A percentile compares a stretch with the other conserved stretches of the same genome.
Evolutionary conservation across 148 eudicot genomes (phyloP).

Genomic region (Fagopyrum esculentum): DNA sequence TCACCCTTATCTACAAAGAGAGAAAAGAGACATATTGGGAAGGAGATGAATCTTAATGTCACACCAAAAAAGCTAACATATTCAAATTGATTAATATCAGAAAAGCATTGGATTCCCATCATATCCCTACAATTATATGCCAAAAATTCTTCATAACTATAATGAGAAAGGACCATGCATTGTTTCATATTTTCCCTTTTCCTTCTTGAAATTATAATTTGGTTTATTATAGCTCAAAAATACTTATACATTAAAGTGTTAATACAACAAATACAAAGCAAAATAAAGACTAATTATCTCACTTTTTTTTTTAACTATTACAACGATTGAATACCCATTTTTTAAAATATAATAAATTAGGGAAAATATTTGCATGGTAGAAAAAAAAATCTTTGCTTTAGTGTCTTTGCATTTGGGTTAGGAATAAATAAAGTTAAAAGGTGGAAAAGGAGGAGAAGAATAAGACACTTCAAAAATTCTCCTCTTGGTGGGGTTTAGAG

Average conservation of each 20-base stretch:
- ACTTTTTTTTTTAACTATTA: not conserved
- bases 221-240: not conserved
- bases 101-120: conserved; percentile 12
- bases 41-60: conserved; percentile 9
- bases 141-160: conserved; percentile 4
- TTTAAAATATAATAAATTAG: not conserved
- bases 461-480: conserved; percentile 19
- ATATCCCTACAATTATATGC: conserved; percentile 6
- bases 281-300: not conserved
- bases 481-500: conserved; percentile 19
- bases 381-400: conserved; percentile 10
- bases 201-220: not conserved
- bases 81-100: not conserved
- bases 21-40: not conserved
- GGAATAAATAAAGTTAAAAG: conserved; percentile 24
- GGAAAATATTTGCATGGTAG: not conserved
- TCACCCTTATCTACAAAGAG: not conserved
- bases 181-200: not conserved
- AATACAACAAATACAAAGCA: not conserved
- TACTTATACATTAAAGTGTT: not conserved
- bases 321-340: too few relatives aligned
- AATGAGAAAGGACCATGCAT: not conserved
- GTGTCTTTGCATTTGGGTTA: conserved; percentile 17
- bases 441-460: conserved; percentile 14
- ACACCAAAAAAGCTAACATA: not conserved